Evolutionary conservation across 495 filamentous ascomycete species (phyloP), one percentile per base, ranked within the genome.

Genomic region (Monascus purpureus): DNA sequence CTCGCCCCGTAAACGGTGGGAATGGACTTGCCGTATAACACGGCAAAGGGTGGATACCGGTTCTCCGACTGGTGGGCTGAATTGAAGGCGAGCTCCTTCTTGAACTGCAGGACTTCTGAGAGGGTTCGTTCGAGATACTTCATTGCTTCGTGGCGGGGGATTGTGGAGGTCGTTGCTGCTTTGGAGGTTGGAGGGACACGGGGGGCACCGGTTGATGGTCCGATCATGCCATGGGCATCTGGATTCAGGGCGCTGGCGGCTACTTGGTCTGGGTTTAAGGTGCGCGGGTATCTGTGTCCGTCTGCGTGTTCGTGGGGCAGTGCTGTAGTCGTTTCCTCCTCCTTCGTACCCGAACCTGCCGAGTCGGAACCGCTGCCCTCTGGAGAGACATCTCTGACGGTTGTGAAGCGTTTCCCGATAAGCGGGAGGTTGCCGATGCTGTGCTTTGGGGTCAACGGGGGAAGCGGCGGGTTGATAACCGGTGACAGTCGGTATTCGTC

Each of bases 1-100:
- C 72, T 69, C 1, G 81, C 84, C 0, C 74, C 84, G 51, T 71
- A 80, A 1, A 93, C 80, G 0, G 88, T 96, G 0, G 88, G 87
- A 2, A 79, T 74, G 14, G 73, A 73, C 50, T 92, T 94, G 22
- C 78, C 80, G 65, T 92, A 96, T 6, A 96, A 66, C n/a, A 95
- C 68, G 0, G 83, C 72, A 8, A 80, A 55, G 0, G 88, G 85
- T 6, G 88, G 88, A 43, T 96, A 95, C 2, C 41, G 39, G 48
- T 93, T 88, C 5, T 52, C 39, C 1, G 47, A 42, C n/a, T 75
- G 71, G 41, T 79, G 78, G 2, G 43, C 25, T 0, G 73, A 61
- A 3, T 63, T 53, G 55, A 77, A 76, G 3, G 63, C 52, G 1
- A 90, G 71, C 37, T 83, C 78, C 25, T 61, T 46, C 36, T 87